These are phyloP conservation scores for Plenodomus lindquistii DNA, from an alignment of 2,329 filamentous ascomycete species.

Conservation along the genomic window DNA sequence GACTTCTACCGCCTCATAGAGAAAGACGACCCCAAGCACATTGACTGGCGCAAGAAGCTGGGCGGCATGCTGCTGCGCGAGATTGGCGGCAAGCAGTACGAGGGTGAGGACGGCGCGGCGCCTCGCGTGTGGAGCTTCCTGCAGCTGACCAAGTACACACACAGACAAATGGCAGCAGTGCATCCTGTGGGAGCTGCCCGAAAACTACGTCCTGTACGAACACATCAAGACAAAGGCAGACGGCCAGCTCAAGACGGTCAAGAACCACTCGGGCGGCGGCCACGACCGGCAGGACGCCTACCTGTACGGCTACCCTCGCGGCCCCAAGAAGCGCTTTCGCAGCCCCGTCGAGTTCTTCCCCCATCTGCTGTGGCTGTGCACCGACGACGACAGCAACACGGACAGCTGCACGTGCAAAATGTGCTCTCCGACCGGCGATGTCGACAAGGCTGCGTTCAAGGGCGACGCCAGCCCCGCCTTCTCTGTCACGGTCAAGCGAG, in stretches of 20 bases:
- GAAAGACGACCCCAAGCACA: constrained; percentile 56
- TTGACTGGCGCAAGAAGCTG: constrained; percentile 63
- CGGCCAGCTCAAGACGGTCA: constrained; percentile 52
- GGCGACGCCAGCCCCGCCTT: constrained; percentile 26
- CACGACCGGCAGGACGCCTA: constrained; percentile 63
- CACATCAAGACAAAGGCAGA: constrained; percentile 59
- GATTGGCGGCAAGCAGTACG: constrained; percentile 45
- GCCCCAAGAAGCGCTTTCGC: constrained; percentile 60
- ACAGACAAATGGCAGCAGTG: constrained; percentile 47
- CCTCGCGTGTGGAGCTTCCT: constrained; percentile 16
- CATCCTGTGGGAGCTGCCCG: constrained; percentile 59
- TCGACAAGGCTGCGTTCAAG: constrained; percentile 38
- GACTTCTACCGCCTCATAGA: constrained; percentile 60
- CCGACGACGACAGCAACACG: constrained; percentile 56
- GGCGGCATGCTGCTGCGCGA: constrained; percentile 61
- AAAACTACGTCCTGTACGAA: constrained; percentile 62
- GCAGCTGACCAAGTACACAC: no score
- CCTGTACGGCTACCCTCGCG: constrained; percentile 62
- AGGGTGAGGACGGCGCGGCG: constrained; percentile 22
- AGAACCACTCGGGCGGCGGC: constrained; percentile 54
- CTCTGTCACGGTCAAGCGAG: constrained; percentile 29
- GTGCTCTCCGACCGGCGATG: constrained; percentile 55
- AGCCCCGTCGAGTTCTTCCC: constrained; percentile 65
- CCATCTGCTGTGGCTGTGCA: constrained; percentile 61
- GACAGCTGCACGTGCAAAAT: constrained; percentile 62